Evolutionary conservation across 345 rosid genomes (phyloP).

Genomic region (Gossypioides kirkii): DNA sequence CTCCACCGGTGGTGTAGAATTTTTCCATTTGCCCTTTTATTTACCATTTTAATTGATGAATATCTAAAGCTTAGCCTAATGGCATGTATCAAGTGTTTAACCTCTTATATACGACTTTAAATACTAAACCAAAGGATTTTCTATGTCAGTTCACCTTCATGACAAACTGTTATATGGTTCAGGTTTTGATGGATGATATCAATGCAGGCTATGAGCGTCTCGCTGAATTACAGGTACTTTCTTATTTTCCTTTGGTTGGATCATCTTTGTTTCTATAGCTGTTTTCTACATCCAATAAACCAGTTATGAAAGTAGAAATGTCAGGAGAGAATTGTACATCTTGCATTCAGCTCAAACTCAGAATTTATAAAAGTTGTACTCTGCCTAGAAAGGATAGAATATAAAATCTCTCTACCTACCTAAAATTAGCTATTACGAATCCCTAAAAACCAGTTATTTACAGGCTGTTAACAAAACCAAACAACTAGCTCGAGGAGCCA

Average conservation of each 20-base stretch:
- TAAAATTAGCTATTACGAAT: no score
- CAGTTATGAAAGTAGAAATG: no score
- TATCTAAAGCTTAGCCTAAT: not conserved
- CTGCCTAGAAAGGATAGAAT: no score
- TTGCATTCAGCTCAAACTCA: no score
- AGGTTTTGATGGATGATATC: slow-evolving; percentile 88
- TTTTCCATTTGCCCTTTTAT: not conserved
- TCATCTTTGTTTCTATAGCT: not conserved
- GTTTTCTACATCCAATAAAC: not conserved
- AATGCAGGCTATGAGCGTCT: slow-evolving; percentile 89
- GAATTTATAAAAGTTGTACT: no score
- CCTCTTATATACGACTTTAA: not conserved
- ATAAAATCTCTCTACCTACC: no score
- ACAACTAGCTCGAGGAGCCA: not conserved
- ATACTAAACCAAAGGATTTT: not conserved
- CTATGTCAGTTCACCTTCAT: not conserved
- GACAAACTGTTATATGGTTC: slow-evolving; percentile 26
- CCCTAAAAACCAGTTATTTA: no score
- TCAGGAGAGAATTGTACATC: no score
- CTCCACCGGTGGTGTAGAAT: not conserved
- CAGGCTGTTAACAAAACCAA: no score
- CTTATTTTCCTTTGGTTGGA: slow-evolving; percentile 1
- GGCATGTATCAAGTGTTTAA: not conserved
- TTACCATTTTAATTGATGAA: not conserved
- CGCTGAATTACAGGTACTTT: slow-evolving; percentile 74